A percentile compares a stretch with the other conserved stretches of the same genome.
These are phyloP conservation scores for Intubia oerlemansii DNA, from an alignment of 2,329 filamentous ascomycete species.

Conservation along the genomic window DNA sequence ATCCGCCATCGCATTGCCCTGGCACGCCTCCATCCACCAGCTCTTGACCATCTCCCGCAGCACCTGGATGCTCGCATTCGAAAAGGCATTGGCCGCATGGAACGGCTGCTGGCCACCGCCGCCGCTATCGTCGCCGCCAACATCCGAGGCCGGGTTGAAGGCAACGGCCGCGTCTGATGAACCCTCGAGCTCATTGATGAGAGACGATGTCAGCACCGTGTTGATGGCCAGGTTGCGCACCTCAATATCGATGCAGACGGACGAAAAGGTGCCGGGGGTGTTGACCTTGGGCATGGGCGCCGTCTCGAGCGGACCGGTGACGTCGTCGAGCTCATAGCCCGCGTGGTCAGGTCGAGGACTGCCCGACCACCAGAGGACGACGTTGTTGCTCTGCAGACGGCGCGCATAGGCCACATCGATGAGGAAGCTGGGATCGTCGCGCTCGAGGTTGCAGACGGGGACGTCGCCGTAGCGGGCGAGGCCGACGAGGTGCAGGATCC, in stretches of 20 bases:
- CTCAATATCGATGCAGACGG: slow-evolving; percentile 88
- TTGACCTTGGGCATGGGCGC: slow-evolving; percentile 89
- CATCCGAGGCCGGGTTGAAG: slow-evolving; percentile 45
- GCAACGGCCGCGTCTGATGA: slow-evolving; percentile 68
- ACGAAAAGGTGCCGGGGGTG: slow-evolving; percentile 80
- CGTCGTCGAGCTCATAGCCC: slow-evolving; percentile 83
- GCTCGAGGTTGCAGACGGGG: slow-evolving; percentile 85
- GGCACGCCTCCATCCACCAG: slow-evolving; percentile 92
- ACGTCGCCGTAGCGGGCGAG: slow-evolving; percentile 85
- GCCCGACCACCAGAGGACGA: slow-evolving; percentile 92
- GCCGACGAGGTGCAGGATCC: slow-evolving; percentile 73
- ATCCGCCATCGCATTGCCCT: slow-evolving; percentile 83
- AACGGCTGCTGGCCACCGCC: slow-evolving; percentile 42
- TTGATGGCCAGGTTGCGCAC: slow-evolving; percentile 93
- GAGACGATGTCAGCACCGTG: slow-evolving; percentile 84
- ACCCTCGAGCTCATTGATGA: slow-evolving; percentile 92
- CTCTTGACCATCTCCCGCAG: slow-evolving; percentile 95
- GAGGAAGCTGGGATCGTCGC: slow-evolving; percentile 80
- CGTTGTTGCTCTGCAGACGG: slow-evolving; percentile 71
- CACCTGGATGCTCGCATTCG: slow-evolving; percentile 76
- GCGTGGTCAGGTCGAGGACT: slow-evolving; percentile 81
- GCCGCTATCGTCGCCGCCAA: slow-evolving; percentile 38
- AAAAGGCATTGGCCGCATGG: slow-evolving; percentile 75
- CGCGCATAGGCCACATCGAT: slow-evolving; percentile 93
- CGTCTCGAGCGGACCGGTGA: slow-evolving; percentile 60